Evolutionary conservation across 805 yeast species (phyloP).

Genomic region (Myxozyma neglecta): DNA sequence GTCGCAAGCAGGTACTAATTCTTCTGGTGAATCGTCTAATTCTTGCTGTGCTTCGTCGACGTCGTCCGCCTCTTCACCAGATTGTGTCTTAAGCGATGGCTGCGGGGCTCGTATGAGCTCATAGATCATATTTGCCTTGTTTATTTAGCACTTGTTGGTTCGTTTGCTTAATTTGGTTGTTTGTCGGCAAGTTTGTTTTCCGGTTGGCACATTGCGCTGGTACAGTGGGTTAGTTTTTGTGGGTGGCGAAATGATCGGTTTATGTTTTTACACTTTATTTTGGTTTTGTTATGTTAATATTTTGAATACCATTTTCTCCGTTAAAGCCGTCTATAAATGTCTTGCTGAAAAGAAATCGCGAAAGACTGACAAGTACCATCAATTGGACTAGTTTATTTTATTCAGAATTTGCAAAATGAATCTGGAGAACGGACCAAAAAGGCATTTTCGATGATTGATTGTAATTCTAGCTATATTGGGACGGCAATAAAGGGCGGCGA

Average conservation of each 20-base stretch:
- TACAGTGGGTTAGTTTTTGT: neutral
- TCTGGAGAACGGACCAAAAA: too few species aligned
- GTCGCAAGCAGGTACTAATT: neutral
- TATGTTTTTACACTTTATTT: neutral
- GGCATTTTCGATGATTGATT: too few species aligned
- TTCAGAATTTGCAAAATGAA: too few species aligned
- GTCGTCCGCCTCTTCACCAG: constrained; percentile 17
- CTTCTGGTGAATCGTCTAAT: constrained; percentile 6
- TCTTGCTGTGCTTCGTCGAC: constrained; percentile 16
- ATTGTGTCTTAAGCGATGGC: neutral
- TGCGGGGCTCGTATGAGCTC: neutral
- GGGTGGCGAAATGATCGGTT: neutral
- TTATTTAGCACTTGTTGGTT: neutral
- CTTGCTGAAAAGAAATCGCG: too few species aligned
- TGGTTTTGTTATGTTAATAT: neutral
- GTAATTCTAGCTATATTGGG: too few species aligned
- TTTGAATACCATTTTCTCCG: neutral
- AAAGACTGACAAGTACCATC: too few species aligned
- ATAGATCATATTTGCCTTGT: neutral
- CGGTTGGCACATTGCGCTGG: too few species aligned
- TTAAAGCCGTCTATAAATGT: neutral
- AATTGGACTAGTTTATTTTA: too few species aligned
- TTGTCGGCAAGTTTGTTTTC: too few species aligned
- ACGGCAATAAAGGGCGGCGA: too few species aligned
- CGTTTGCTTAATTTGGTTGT: neutral